Conservation (phyloP, 1,139 yeast genomes). For the Zhuliangozyma parablackwelliae region DNA sequence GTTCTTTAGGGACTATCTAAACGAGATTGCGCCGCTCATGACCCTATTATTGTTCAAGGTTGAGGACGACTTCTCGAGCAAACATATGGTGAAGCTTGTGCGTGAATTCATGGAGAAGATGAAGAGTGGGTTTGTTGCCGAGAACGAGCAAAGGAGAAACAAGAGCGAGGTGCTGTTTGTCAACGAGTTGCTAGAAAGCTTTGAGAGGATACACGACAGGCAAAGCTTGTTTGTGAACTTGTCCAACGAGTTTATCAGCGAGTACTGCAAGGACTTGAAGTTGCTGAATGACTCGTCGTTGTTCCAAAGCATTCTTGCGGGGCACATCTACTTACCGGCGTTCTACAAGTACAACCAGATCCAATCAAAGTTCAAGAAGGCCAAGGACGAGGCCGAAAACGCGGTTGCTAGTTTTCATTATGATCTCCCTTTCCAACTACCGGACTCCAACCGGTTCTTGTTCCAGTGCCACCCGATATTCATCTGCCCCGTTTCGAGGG, state of each 20-base stretch:
- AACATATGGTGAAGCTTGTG: conserved; percentile 17
- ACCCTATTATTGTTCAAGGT: conserved; percentile 40
- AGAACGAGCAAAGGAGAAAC: conserved; percentile 14
- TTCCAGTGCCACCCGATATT: conserved; percentile 75
- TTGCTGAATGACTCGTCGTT: conserved; percentile 70
- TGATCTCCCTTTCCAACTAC: conserved; percentile 43
- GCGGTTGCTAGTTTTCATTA: conserved; percentile 20
- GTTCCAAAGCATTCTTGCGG: conserved; percentile 63
- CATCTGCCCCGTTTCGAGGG: conserved; percentile 88
- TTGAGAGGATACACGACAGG: conserved; percentile 34
- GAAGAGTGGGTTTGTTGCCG: conserved; percentile 21
- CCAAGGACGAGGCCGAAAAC: conserved; percentile 35
- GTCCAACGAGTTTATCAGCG: conserved; percentile 56
- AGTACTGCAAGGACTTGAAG: conserved; percentile 60
- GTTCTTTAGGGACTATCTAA: conserved; percentile 33
- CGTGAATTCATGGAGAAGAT: conserved; percentile 22
- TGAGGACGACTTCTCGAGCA: conserved; percentile 16
- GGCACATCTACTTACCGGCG: conserved; percentile 67
- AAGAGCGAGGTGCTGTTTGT: conserved; percentile 34
- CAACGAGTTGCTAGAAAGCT: conserved; percentile 31
- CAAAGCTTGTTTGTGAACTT: conserved; percentile 31
- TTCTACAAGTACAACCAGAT: conserved; percentile 62
- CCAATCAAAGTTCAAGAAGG: conserved; percentile 30
- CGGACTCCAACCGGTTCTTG: conserved; percentile 37
- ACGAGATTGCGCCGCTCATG: conserved; percentile 53